Evolutionary conservation across 2,329 filamentous ascomycete genomes (phyloP), one percentile per base, ranked within the genome.

Genomic region (Juglanconis sp.): DNA sequence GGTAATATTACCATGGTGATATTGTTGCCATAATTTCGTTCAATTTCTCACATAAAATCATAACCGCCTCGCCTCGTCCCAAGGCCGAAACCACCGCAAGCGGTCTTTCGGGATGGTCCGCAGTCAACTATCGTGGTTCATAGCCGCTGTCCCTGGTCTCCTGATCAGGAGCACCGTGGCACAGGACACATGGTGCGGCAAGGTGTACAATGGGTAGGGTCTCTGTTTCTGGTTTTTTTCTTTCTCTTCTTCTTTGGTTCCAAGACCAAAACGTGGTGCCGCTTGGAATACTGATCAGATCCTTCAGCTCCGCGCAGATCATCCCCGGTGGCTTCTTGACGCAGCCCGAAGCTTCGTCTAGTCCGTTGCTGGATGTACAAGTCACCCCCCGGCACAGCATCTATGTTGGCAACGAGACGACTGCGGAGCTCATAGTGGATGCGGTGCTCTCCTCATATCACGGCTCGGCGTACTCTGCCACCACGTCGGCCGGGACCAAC

Each of bases 341-440:
- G 17, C 49, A 53, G 42, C 55, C 51, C 17, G 52, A 52, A 17
- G 30, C 47, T 15, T 53, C 61, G 17, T 32, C 47, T 1, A 58
- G 38, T 17, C 73, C 74, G 3, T 73, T 76, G 34, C 65, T 81
- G 2, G 65, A 80, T 57, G 67, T 81, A 46, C 77, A 79, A 53
- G 72, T 81, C 65, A 71, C 72, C 38, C 75, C 79, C 6, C 74
- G 79, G 1, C 76, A 80, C 66, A 80, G 73, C 66, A 70, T 81
- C 49, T 81, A 80, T 55, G 69, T 81, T 2, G 73, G 72, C 15
- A 72, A 69, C 49, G 79, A 81, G 59, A 55, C 63, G 3, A 62
- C 66, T 3, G 79, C 72, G 3, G 74, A 77, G 17, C 77, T 81
- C 56, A 69, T 81, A 5, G 72, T 82, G 49, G 73, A 76, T 30